Evolutionary conservation across 2,329 filamentous ascomycete genomes (phyloP), one percentile per base, ranked within the genome.

Genomic region (Cordyceps cateniannulata): DNA sequence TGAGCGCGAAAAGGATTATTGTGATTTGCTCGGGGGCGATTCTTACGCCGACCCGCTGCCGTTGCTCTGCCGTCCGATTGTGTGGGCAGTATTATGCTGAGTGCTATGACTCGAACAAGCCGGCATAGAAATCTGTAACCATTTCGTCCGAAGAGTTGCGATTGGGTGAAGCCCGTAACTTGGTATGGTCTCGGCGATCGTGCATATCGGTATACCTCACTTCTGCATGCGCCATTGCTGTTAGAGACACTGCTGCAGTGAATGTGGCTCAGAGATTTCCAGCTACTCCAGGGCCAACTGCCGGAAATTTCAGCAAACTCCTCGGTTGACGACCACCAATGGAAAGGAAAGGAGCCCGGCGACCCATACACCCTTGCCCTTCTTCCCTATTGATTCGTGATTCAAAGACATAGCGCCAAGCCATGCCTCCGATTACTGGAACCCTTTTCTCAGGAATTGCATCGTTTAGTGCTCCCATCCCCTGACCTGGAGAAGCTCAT

Each of bases 161-260:
- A 49, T 57, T 40, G 5, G n/a, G 22, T 40, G 22, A 49, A 20
- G 20, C 12, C 3, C 24, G 29, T 40, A 48, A 20, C 44, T 25
- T 27, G 44, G 54, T 14, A 57, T 48, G 35, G 5, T 57, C 54
- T 57, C 44, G 29, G 29, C 29, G 44, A 57, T 57, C 54, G 54
- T 49, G 25, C 54, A 57, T 57, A 48, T 49, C 44, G 54, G 38
- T 25, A 47, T 48, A 57, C 44, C 20, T 35, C 49, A 24, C 40
- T 29, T 6, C 53, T 55, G 54, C 54, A 27, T 48, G 54, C 22
- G 18, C 16, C 44, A 32, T 25, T 25, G 54, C 22, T n/a, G 32
- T 48, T 25, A 49, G 16, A 49, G 44, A 48, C 44, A 47, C 27
- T 18, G 20, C 27, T 48, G 42, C 27, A 56, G 16, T 20, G 27